Evolutionary conservation across 73 alveolate genomes (phyloP).

Genomic region (Uronychia binucleata): DNA sequence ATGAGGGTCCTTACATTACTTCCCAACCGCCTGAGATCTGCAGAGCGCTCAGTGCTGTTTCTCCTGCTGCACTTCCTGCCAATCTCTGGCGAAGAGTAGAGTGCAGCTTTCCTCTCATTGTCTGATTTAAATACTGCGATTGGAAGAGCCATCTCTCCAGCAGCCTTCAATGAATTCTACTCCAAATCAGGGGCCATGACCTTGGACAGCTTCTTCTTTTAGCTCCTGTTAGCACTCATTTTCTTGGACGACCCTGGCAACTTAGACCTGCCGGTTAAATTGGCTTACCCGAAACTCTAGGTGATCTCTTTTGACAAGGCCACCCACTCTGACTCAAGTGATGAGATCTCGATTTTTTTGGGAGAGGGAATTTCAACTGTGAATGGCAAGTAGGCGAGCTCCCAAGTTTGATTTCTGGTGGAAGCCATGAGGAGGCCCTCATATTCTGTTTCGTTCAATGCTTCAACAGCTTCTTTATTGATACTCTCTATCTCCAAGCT

Average conservation of each 20-base stretch:
- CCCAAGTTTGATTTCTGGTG: background rate
- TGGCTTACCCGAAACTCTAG: background rate
- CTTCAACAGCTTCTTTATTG: background rate
- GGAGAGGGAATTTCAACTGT: background rate
- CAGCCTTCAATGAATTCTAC: background rate
- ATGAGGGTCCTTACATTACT: background rate
- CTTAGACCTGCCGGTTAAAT: background rate
- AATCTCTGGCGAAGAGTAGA: background rate
- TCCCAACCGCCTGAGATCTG: background rate
- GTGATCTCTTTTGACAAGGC: background rate
- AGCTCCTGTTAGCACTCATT: background rate
- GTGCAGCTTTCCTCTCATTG: background rate
- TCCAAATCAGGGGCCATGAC: too few species aligned
- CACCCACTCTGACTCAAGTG: background rate
- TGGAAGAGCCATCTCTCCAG: background rate
- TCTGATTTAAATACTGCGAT: background rate
- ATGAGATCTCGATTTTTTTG: background rate
- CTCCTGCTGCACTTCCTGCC: background rate
- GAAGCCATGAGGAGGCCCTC: background rate
- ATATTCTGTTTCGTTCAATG: background rate
- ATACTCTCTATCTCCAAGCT: background rate
- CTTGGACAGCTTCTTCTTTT: background rate
- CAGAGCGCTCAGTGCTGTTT: background rate
- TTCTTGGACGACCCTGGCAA: background rate
- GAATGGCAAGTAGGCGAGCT: background rate